Evolutionary conservation across 441 rosid genomes (phyloP).

Genomic region (Geranium incanum): DNA sequence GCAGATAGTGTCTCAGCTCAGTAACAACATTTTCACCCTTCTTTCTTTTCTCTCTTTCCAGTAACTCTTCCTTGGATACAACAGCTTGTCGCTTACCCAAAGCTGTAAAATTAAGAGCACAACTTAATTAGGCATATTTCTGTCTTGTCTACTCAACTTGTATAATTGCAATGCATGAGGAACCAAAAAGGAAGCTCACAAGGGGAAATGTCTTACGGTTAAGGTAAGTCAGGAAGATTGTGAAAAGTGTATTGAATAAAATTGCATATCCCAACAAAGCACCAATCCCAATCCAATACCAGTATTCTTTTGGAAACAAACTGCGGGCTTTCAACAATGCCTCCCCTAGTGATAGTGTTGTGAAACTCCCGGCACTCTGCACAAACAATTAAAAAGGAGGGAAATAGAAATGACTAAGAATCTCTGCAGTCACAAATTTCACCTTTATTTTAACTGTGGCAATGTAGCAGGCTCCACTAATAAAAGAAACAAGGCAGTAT

Average conservation of each 20-base stretch:
- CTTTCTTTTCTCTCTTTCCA: slow-evolving; percentile 28
- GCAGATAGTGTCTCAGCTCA: slow-evolving; percentile 66
- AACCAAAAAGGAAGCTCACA: too few species aligned
- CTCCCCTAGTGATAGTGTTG: slow-evolving; percentile 45
- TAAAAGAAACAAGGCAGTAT: background rate
- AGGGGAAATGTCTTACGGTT: slow-evolving; percentile 33
- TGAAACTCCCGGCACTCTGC: slow-evolving; percentile 49
- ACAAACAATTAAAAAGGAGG: slow-evolving; percentile 17
- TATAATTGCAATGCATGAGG: background rate
- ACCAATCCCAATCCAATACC: slow-evolving; percentile 75
- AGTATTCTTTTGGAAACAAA: slow-evolving; percentile 34
- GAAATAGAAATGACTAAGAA: slow-evolving; percentile 7
- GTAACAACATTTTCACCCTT: too few species aligned
- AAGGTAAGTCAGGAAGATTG: slow-evolving; percentile 50
- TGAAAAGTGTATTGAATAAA: slow-evolving; percentile 42
- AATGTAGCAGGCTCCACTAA: background rate
- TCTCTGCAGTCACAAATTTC: background rate
- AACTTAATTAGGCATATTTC: background rate
- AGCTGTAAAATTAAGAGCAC: slow-evolving; percentile 32
- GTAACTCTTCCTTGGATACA: slow-evolving; percentile 35
- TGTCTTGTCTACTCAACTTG: background rate
- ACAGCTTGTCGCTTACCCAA: slow-evolving; percentile 49
- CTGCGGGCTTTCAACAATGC: slow-evolving; percentile 43
- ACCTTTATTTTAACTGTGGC: background rate
- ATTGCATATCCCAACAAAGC: slow-evolving; percentile 42